Base-by-base conservation (phyloP, 805 yeast genomes). In the Pichia pseudocactophila region DNA sequence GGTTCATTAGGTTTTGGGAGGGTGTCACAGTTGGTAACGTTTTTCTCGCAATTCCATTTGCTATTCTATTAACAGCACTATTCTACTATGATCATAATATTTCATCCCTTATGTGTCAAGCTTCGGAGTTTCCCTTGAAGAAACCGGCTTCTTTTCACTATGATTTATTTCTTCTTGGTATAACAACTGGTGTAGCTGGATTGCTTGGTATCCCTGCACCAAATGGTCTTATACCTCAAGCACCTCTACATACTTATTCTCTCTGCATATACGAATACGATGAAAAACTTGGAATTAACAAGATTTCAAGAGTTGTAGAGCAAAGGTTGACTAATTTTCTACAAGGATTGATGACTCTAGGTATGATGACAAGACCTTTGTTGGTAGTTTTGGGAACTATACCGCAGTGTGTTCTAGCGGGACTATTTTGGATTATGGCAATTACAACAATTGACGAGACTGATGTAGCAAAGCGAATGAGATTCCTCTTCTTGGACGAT, bases 71-170 rank as follows among this genome's bases (percentile, higher is more conserved):
- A 35, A 87, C 97, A 0, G 72, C 82, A 39, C 65, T 90, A 38
- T 90, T 92, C 62, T 90, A 87, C 61, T 92, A 89, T 62, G 98
- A 90, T 62, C 98, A 90, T 62, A 92, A 90, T 49, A 94, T 90
- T 10, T 87, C 96, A 2, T 82, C 97, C 0, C 66, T 90, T 43
- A 92, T 92, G 74, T 89, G 96, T 40, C 97, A 90, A 62, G 80
- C 80, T 47, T 75, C 80, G 20, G 79, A 82, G 41, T 92, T 71
- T 59, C 94, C 92, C 10, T 64, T 92, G 44, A 76, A 68, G 39
- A 90, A 92, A 55, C 96, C 97, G 0, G 76, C 95, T 0, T 69
- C 90, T 0, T 92, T 92, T 61, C 97, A 92, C 62, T 92, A 87
- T 78, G 98, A 90, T 62, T 83, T 89, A 55, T 72, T 82, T 33